phyloP scores from a whole-genome alignment of 176 grass and related monocot genomes.

The Leersia perrieri region DNA sequence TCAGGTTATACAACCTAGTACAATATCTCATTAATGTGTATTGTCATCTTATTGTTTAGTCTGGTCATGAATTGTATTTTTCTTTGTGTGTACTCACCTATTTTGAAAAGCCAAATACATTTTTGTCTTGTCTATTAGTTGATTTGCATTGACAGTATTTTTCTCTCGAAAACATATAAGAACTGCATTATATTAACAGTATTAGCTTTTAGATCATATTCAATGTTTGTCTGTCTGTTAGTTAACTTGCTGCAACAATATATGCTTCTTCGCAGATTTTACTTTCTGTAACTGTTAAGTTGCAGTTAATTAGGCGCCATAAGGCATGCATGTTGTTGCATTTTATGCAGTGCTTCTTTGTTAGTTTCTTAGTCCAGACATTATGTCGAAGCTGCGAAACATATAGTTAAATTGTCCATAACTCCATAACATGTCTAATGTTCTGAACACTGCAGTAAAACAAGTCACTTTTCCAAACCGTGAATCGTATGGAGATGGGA shows the following conservation, averaged over 20 bases:
- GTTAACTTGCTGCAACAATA: background rate
- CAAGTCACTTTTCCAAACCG: constrained; percentile 1
- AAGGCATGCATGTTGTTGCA: background rate
- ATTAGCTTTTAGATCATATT: background rate
- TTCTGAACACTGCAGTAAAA: constrained; percentile 14
- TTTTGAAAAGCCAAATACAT: background rate
- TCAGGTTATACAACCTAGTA: background rate
- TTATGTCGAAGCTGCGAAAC: background rate
- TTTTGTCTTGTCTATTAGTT: background rate
- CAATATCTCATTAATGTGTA: background rate
- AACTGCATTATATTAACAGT: background rate
- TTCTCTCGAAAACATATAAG: too few species aligned
- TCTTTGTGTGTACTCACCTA: background rate
- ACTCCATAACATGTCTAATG: constrained; percentile 6
- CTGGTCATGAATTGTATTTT: background rate
- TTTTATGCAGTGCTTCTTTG: background rate
- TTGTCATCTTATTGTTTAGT: constrained; percentile 2
- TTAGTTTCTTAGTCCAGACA: background rate
- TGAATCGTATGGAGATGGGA: constrained; percentile 49
- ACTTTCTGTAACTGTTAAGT: background rate
- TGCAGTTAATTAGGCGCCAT: background rate
- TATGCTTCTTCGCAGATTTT: background rate
- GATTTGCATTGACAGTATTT: too few species aligned
- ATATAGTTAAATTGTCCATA: constrained; percentile 1
- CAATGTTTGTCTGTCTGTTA: background rate